Evolutionary conservation across 805 yeast genomes (phyloP).

Genomic region (Candida bentonensis): DNA sequence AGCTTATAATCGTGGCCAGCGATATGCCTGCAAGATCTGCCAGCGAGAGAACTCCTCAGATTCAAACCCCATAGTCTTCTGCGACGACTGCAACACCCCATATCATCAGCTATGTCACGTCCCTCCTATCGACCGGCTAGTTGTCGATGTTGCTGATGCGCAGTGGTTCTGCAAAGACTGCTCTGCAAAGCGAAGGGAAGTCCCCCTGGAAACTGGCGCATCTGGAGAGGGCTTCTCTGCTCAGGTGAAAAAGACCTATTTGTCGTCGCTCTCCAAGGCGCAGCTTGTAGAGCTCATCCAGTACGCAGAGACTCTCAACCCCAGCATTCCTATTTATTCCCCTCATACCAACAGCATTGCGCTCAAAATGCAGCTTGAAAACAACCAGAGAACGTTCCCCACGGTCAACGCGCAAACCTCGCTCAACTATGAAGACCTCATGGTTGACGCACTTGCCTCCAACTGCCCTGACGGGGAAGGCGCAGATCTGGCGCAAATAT

Average conservation of each 20-base stretch:
- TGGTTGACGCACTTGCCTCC: conserved; percentile 20
- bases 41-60: conserved; percentile 24
- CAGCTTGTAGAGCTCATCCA: conserved; percentile 27
- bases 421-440: conserved; percentile 19
- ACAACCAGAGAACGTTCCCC: conserved; percentile 13
- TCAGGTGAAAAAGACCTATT: conserved; percentile 24
- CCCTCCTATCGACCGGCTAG: conserved; percentile 26
- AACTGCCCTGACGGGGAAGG: conserved; percentile 17
- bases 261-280: conserved; percentile 23
- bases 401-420: conserved; percentile 8
- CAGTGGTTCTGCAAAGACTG: conserved; percentile 28
- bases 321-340: conserved; percentile 25
- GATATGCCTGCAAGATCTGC: conserved; percentile 25
- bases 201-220: conserved; percentile 24
- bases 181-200: conserved; percentile 21
- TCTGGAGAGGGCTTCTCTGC: conserved; percentile 21
- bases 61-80: conserved; percentile 24
- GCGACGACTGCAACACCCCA: conserved; percentile 27
- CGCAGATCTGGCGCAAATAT: conserved; percentile 13
- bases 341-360: conserved; percentile 23
- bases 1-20: no score
- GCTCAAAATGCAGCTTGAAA: conserved; percentile 20
- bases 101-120: conserved; percentile 28
- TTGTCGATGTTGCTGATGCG: conserved; percentile 26
- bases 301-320: conserved; percentile 24